A percentile compares a stretch with the other conserved stretches of the same genome.
These are phyloP conservation scores for Epithele typhae DNA, from an alignment of 768 basidiomycete species.

Conservation along the genomic window DNA sequence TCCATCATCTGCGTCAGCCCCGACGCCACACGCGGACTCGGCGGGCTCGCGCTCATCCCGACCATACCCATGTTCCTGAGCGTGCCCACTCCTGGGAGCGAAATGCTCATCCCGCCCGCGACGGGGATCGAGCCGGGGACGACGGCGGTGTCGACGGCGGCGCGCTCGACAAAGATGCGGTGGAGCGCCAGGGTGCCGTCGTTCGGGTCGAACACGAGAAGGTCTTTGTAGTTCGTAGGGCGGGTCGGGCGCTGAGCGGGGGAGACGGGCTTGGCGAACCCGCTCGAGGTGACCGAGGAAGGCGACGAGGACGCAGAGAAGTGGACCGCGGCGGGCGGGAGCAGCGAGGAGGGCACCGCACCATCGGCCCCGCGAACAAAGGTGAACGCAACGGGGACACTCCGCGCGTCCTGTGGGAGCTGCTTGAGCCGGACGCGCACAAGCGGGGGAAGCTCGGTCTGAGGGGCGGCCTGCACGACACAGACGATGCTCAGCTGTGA, in stretches of 20 bases:
- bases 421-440: slow-evolving; percentile 42
- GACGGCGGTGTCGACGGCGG: slow-evolving; percentile 18
- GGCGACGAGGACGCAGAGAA: slow-evolving; percentile 26
- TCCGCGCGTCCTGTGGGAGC: slow-evolving; percentile 25
- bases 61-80: slow-evolving; percentile 24
- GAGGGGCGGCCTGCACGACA: slow-evolving; percentile 41
- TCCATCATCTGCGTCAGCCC: slow-evolving; percentile 35
- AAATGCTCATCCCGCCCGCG: slow-evolving; percentile 51
- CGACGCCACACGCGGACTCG: slow-evolving; percentile 29
- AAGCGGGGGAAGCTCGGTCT: slow-evolving; percentile 52
- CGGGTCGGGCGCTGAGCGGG: slow-evolving; percentile 23
- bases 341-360: slow-evolving; percentile 36
- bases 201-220: slow-evolving; percentile 62
- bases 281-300: slow-evolving; percentile 20
- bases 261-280: slow-evolving; percentile 24
- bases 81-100: slow-evolving; percentile 51
- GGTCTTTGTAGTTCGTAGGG: slow-evolving; percentile 53
- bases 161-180: slow-evolving; percentile 44
- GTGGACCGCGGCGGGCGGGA: slow-evolving; percentile 26
- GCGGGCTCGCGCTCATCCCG: slow-evolving; percentile 25
- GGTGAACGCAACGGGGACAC: slow-evolving; percentile 45
- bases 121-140: slow-evolving; percentile 25
- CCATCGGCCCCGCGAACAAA: slow-evolving; percentile 41
- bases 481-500: neutral
- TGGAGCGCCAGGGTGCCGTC: slow-evolving; percentile 54